Evolutionary conservation across 306 rosid species (phyloP), one percentile per base, ranked within the genome.

Genomic region (Cyclanthera cordifolia): DNA sequence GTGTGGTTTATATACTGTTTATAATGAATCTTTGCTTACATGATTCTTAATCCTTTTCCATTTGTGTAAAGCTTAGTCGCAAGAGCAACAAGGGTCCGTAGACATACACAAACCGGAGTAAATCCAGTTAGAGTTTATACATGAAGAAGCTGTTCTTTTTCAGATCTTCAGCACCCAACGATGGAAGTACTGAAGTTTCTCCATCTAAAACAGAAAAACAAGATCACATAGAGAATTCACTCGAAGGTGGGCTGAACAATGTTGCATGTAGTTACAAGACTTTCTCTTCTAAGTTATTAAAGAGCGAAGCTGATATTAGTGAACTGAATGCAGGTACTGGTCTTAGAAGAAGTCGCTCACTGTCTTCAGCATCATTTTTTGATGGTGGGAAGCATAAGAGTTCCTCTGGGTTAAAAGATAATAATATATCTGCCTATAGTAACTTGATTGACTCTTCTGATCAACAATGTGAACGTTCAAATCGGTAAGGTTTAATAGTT

Each of bases 101-200:
- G 56, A 70, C 16, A 73, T 80, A 71, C 57, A 76, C 82, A 84
- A 78, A 41, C 79, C 53, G 25, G 55, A 53, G 82, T 72, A 64
- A 49, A 63, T 69, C 64, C 16, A 30, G 74, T 67, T 58, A 76
- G 73, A 77, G 46, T 71, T 54, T 13, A 73, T 75, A 60, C 61
- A 89, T 93, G 98, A 93, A 85, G 95, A 89, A 86, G 79, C 78
- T 87, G 24, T 93, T 93, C 79, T 87, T 79, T 83, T 90, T 93
- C 74, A 85, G 84, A 80, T 83, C 96, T 41, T 85, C 96, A 48
- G 79, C 81, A 11, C 77, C 95, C 32, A 77, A 83, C 81, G 76
- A 83, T 70, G 92, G 83, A 30, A 83, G 76, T 77, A 77, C 69
- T 49, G 78, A 76, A 50, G 81, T 80, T 71, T 76, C 90, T 14